Conservation (phyloP, 768 basidiomycete genomes). For the Mycena metata region DNA sequence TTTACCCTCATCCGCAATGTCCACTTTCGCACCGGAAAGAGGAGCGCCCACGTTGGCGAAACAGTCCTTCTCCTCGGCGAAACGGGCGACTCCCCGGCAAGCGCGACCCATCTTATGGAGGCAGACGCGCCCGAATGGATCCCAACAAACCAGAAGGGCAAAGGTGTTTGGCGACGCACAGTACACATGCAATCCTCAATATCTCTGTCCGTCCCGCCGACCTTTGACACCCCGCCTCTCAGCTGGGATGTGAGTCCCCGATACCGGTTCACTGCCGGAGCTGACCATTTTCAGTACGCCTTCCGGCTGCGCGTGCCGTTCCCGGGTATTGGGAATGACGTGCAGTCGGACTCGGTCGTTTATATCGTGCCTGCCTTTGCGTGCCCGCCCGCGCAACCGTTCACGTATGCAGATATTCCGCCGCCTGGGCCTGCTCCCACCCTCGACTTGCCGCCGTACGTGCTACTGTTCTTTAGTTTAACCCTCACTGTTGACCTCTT, state of each 20-base stretch:
- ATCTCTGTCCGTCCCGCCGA: conserved; percentile 17
- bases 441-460: conserved; percentile 23
- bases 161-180: conserved; percentile 26
- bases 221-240: background rate
- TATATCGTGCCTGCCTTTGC: conserved; percentile 26
- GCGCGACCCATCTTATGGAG: conserved; percentile 3
- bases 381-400: conserved; percentile 7
- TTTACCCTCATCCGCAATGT: conserved; percentile 19
- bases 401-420: conserved; percentile 17
- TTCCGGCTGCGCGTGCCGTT: conserved; percentile 21
- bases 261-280: background rate
- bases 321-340: conserved; percentile 26
- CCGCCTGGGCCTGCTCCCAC: conserved; percentile 12
- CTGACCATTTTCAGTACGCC: conserved; percentile 17
- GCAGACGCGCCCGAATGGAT: conserved; percentile 27
- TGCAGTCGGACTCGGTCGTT: conserved; percentile 17
- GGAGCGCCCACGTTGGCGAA: background rate
- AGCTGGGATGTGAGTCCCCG: conserved; percentile 23
- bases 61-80: conserved; percentile 12
- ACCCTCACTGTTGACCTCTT: background rate
- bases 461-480: background rate
- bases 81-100: conserved; percentile 7
- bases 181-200: conserved; percentile 25
- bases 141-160: background rate
- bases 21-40: background rate